Conservation (phyloP, 2,329 filamentous ascomycete genomes). For the Tolypocladium nubicola region DNA sequence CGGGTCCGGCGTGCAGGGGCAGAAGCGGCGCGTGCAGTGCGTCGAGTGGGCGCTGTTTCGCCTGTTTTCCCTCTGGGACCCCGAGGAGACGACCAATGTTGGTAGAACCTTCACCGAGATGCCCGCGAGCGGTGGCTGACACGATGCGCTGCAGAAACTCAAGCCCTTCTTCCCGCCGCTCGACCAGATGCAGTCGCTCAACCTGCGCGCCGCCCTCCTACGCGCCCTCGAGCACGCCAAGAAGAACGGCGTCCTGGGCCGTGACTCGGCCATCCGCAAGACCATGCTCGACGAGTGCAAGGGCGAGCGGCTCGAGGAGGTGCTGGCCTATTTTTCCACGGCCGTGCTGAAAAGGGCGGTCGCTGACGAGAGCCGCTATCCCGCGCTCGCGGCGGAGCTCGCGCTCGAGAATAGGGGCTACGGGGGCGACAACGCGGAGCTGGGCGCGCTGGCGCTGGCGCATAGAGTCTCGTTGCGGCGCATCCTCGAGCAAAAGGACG, state of each 20-base stretch:
- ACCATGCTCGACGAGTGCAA: constrained; percentile 96
- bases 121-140: too few relatives aligned
- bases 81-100: constrained; percentile 63
- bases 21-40: constrained; percentile 71
- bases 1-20: constrained; percentile 56
- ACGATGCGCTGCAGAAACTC: constrained; percentile 52
- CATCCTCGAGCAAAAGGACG: constrained; percentile 48
- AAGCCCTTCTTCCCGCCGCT: constrained; percentile 83
- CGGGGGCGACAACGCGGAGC: constrained; percentile 38
- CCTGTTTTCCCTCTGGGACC: constrained; percentile 76
- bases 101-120: constrained; percentile 4
- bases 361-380: constrained; percentile 27
- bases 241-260: constrained; percentile 72
- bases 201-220: constrained; percentile 75
- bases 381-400: constrained; percentile 41
- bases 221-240: constrained; percentile 76
- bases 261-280: constrained; percentile 74
- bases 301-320: constrained; percentile 80
- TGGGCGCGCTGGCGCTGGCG: constrained; percentile 61
- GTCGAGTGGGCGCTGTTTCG: constrained; percentile 90
- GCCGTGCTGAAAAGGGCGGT: constrained; percentile 65
- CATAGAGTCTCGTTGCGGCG: constrained; percentile 58
- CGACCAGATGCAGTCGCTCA: constrained; percentile 83
- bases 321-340: constrained; percentile 75
- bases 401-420: constrained; percentile 50